Conservation (phyloP, 805 yeast genomes). For the Candida tallmaniae region DNA sequence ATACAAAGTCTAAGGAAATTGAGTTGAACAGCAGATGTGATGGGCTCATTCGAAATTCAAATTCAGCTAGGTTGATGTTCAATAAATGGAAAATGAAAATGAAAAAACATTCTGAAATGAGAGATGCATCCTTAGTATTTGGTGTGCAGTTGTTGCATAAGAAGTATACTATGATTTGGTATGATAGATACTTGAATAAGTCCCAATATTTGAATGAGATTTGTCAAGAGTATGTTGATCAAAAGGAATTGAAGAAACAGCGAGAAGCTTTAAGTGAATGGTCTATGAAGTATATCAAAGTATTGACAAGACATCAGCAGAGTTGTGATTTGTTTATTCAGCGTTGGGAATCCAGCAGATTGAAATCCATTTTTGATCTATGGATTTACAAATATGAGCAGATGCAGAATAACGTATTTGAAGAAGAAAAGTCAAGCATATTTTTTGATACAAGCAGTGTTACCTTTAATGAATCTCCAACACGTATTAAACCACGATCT, state of each 20-base stretch:
- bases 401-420: conserved; percentile 1
- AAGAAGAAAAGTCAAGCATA: conserved; percentile 6
- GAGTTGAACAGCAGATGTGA: neutral
- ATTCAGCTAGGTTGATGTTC: conserved; percentile 1
- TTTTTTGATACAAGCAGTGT: conserved; percentile 14
- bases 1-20: neutral
- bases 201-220: conserved; percentile 21
- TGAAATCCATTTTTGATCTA: conserved; percentile 30
- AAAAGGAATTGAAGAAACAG: conserved; percentile 22
- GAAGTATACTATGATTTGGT: conserved; percentile 30
- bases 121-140: conserved; percentile 15
- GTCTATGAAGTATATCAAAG: conserved; percentile 33
- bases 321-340: conserved; percentile 29
- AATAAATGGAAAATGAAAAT: conserved; percentile 13
- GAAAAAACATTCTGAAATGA: neutral
- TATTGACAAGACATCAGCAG: conserved; percentile 28
- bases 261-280: conserved; percentile 28
- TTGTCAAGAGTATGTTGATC: conserved; percentile 26
- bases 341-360: conserved; percentile 26
- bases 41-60: conserved; percentile 2
- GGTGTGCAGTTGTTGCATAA: conserved; percentile 17
- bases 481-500: conserved; percentile 20
- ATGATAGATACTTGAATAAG: conserved; percentile 23
- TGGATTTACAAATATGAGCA: conserved; percentile 29
- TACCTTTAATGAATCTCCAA: conserved; percentile 28